These are phyloP conservation scores for Thermothelomyces thermophilus DNA, from an alignment of 2,329 filamentous ascomycete genomes.

Conservation along the genomic window DNA sequence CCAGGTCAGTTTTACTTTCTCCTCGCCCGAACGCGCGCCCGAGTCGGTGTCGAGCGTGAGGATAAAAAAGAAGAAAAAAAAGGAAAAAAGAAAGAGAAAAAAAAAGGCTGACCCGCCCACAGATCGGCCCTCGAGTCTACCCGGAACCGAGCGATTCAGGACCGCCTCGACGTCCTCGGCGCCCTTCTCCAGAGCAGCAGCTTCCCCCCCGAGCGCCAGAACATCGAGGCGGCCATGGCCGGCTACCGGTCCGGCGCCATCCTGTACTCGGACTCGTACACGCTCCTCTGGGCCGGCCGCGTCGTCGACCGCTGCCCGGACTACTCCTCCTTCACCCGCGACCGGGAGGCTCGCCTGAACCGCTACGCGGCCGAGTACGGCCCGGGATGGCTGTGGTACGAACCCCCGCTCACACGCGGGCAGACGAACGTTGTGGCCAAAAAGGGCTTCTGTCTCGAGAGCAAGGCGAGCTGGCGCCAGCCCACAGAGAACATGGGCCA, in stretches of 20 bases:
- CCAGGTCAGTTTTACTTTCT: constrained; percentile 17
- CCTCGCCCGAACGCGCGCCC: too few relatives aligned
- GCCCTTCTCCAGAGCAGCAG: constrained; percentile 28
- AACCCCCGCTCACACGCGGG: constrained; percentile 32
- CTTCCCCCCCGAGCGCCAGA: constrained; percentile 34
- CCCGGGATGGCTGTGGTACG: constrained; percentile 41
- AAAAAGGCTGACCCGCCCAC: constrained; percentile 1
- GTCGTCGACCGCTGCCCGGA: constrained; percentile 36
- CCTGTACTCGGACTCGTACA: constrained; percentile 34
- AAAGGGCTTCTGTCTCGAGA: constrained; percentile 28
- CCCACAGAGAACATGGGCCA: constrained; percentile 29
- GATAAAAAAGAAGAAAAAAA: too few relatives aligned
- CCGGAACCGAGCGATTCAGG: constrained; percentile 27
- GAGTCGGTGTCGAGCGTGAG: too few relatives aligned
- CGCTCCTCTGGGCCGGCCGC: constrained; percentile 37
- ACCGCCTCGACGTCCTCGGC: constrained; percentile 30
- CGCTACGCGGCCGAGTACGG: constrained; percentile 33
- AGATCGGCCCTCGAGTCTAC: constrained; percentile 24
- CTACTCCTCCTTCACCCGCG: constrained; percentile 34
- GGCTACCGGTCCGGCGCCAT: constrained; percentile 38
- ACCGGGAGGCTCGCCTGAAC: constrained; percentile 35
- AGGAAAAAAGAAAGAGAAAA: too few relatives aligned
- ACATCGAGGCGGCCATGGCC: constrained; percentile 37
- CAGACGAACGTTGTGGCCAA: constrained; percentile 24
- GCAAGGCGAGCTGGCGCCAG: constrained; percentile 9